Conservation (phyloP, 768 basidiomycete species). For the Boletus sensibilis region DNA sequence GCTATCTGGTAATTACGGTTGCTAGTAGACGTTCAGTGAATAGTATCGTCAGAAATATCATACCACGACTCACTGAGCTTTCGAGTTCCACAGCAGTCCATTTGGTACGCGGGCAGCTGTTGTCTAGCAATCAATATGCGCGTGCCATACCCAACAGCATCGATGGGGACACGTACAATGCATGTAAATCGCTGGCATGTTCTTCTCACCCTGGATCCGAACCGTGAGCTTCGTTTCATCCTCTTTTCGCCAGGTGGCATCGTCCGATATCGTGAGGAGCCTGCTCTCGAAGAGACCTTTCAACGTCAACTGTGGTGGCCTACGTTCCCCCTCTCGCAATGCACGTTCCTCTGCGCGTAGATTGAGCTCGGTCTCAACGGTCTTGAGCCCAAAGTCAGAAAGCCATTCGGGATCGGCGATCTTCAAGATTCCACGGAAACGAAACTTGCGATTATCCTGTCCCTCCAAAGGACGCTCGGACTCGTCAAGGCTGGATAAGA, state of each 20-base stretch:
- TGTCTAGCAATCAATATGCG: background rate
- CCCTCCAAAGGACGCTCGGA: conserved; percentile 40
- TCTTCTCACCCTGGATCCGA: conserved; percentile 42
- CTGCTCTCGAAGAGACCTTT: conserved; percentile 31
- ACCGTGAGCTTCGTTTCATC: conserved; percentile 36
- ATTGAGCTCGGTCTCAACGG: conserved; percentile 45
- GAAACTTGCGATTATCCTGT: conserved; percentile 34
- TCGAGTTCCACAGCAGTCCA: conserved; percentile 34
- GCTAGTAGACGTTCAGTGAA: conserved; percentile 27
- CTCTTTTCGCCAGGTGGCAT: conserved; percentile 16
- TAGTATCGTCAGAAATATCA: background rate
- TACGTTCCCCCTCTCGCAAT: conserved; percentile 18
- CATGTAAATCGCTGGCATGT: conserved; percentile 41
- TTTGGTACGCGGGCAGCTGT: conserved; percentile 30
- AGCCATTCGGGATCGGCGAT: conserved; percentile 50
- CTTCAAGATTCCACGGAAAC: conserved; percentile 52
- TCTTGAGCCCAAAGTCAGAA: conserved; percentile 41
- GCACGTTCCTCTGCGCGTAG: conserved; percentile 36
- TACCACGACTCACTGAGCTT: conserved; percentile 24
- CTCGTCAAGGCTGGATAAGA: conserved; percentile 43
- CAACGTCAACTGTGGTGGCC: conserved; percentile 36
- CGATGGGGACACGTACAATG: conserved; percentile 28
- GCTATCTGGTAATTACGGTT: conserved; percentile 44
- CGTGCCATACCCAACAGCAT: background rate
- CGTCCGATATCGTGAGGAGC: conserved; percentile 14